Percentiles rank a stretch among this genome's conserved stretches.
Conservation (phyloP, 2,329 filamentous ascomycete genomes). For the Aspergillus carbonarius region DNA sequence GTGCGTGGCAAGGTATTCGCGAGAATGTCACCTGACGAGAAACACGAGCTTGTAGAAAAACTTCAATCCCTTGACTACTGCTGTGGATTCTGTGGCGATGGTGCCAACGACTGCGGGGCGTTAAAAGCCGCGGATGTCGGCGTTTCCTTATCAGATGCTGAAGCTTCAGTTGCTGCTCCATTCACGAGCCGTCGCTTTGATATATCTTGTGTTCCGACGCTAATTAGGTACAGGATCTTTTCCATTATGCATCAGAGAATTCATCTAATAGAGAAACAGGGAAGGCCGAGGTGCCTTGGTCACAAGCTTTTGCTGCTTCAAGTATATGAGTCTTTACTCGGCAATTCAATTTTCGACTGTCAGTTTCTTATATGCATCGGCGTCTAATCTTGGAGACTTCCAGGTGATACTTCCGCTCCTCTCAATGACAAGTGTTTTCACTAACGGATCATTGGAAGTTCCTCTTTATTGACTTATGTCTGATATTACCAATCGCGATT, state of each 20-base stretch:
- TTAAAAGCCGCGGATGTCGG: slow-evolving; percentile 96
- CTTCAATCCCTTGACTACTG: slow-evolving; percentile 95
- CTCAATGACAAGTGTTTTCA: neutral
- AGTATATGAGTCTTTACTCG: slow-evolving; percentile 98
- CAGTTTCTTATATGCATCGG: slow-evolving; percentile 91
- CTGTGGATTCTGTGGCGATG: slow-evolving; percentile 93
- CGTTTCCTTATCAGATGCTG: slow-evolving; percentile 93
- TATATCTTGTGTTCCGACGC: slow-evolving; percentile 88
- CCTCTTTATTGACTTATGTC: slow-evolving; percentile 86
- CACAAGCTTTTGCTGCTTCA: slow-evolving; percentile 99
- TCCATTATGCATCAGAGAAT: neutral
- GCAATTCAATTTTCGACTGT: slow-evolving; percentile 99
- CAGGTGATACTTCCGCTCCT: slow-evolving; percentile 54
- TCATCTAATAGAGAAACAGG: slow-evolving; percentile 44
- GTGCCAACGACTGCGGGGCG: slow-evolving; percentile 95
- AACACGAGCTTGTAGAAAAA: slow-evolving; percentile 96
- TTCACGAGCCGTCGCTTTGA: slow-evolving; percentile 96
- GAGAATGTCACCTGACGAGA: slow-evolving; percentile 98
- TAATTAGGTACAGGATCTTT: slow-evolving; percentile 65
- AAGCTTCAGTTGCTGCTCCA: slow-evolving; percentile 95
- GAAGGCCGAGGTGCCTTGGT: slow-evolving; percentile 92
- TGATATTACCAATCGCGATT: slow-evolving; percentile 94
- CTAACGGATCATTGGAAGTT: slow-evolving; percentile 53
- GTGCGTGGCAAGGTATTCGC: slow-evolving; percentile 91
- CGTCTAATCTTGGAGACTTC: slow-evolving; percentile 93